phyloP scores from a whole-genome alignment of 441 rosid species.

The Erodium texanum region DNA sequence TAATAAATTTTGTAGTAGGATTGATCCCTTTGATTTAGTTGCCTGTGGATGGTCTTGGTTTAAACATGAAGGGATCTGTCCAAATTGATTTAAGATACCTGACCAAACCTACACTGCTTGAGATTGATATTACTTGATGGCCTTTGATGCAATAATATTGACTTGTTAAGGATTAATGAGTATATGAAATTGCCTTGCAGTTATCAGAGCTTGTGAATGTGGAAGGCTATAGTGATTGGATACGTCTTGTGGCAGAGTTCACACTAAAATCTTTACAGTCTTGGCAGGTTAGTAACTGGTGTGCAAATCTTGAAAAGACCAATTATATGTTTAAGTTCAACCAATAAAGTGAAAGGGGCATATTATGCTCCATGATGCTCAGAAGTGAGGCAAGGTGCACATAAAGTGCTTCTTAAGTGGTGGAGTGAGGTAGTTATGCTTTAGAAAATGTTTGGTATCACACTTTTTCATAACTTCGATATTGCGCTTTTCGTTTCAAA shows the following conservation, averaged over 20 bases:
- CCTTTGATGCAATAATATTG: slow-evolving; percentile 3
- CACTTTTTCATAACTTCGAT: slow-evolving; percentile 3
- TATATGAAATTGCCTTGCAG: slow-evolving; percentile 38
- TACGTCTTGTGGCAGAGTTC: slow-evolving; percentile 88
- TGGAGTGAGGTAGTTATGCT: neutral
- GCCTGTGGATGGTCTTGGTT: neutral
- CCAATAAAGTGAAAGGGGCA: neutral
- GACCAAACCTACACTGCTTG: too few relatives aligned
- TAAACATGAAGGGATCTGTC: neutral
- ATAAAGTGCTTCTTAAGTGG: neutral
- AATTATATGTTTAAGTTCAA: neutral
- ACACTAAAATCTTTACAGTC: slow-evolving; percentile 92
- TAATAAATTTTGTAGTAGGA: neutral
- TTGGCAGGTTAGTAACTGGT: slow-evolving; percentile 67
- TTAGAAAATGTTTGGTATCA: neutral
- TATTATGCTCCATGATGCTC: neutral
- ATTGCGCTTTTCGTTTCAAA: neutral
- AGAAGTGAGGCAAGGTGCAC: neutral
- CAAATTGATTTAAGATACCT: neutral
- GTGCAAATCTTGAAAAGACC: neutral
- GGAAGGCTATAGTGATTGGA: slow-evolving; percentile 98
- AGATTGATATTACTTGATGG: neutral
- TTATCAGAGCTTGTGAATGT: slow-evolving; percentile 96
- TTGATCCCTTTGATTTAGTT: neutral
- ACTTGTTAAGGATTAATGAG: slow-evolving; percentile 10